Conservation (phyloP, 306 rosid genomes). For the Medicago lupulina region DNA sequence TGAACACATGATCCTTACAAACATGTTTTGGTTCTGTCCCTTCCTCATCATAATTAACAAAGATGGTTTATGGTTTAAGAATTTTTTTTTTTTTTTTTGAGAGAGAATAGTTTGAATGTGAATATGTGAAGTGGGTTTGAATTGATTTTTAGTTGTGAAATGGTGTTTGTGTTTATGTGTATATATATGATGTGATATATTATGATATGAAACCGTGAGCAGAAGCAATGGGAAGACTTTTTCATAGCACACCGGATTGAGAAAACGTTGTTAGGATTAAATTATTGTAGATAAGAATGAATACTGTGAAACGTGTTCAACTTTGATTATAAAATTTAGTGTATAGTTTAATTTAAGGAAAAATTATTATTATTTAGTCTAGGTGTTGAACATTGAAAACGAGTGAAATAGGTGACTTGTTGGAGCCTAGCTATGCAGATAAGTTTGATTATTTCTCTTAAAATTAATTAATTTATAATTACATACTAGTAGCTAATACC, state of each 20-base stretch:
- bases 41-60: constrained; percentile 20
- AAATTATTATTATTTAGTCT: background rate
- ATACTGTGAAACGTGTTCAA: constrained; percentile 1
- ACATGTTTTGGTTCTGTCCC: constrained; percentile 45
- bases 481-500: too few species aligned
- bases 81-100: too few species aligned
- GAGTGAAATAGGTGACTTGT: background rate
- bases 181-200: background rate
- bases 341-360: background rate
- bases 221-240: constrained; percentile 42
- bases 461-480: too few species aligned
- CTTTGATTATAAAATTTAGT: background rate
- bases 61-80: background rate
- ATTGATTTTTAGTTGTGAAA: background rate
- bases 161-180: background rate
- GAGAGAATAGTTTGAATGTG: background rate
- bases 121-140: too few species aligned
- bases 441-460: background rate
- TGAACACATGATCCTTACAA: constrained; percentile 51
- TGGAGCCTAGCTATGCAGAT: background rate
- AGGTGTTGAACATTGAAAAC: constrained; percentile 4
- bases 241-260: constrained; percentile 58
- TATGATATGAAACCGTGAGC: constrained; percentile 30
- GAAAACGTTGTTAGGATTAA: background rate
- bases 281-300: constrained; percentile 41